A percentile compares a stretch with the other conserved stretches of the same genome.
These are phyloP conservation scores for Papilionanthe hybrid DNA, from an alignment of 116 monocot genomes.

Conservation along the genomic window DNA sequence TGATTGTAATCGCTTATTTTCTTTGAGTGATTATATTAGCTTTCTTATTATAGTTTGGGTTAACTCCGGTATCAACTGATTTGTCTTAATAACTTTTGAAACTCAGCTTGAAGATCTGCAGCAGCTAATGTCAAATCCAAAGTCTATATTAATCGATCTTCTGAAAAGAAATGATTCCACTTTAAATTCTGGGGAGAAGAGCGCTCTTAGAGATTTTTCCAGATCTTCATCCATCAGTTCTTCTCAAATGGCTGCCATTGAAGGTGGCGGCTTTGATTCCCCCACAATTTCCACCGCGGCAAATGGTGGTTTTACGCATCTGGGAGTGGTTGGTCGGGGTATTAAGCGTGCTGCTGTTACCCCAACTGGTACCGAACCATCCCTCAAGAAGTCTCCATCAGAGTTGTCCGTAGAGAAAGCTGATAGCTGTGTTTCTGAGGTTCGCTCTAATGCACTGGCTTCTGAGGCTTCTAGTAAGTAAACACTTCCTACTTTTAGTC, in stretches of 20 bases:
- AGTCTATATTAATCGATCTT: conserved; percentile 37
- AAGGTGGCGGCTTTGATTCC: conserved; percentile 47
- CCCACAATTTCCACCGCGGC: conserved; percentile 53
- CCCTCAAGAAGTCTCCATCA: conserved; percentile 31
- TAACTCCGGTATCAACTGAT: neutral
- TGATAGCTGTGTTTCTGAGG: conserved; percentile 27
- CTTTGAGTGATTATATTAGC: no score
- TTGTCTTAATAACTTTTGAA: neutral
- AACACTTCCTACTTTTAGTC: neutral
- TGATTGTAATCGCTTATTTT: no score
- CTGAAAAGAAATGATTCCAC: conserved; percentile 39
- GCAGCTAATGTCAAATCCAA: conserved; percentile 46
- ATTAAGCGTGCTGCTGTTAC: conserved; percentile 56
- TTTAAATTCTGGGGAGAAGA: conserved; percentile 16
- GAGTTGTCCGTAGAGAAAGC: conserved; percentile 24
- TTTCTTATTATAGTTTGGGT: no score
- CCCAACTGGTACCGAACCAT: conserved; percentile 31
- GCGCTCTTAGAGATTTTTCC: neutral
- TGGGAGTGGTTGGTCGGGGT: conserved; percentile 91
- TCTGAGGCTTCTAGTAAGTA: conserved; percentile 10
- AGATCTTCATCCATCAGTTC: conserved; percentile 37
- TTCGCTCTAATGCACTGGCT: neutral
- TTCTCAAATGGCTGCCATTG: conserved; percentile 36
- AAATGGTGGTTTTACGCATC: conserved; percentile 51
- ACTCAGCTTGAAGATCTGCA: conserved; percentile 86